These are phyloP conservation scores for Meredithiella fracta DNA, from an alignment of 2,329 filamentous ascomycete species.

Conservation along the genomic window DNA sequence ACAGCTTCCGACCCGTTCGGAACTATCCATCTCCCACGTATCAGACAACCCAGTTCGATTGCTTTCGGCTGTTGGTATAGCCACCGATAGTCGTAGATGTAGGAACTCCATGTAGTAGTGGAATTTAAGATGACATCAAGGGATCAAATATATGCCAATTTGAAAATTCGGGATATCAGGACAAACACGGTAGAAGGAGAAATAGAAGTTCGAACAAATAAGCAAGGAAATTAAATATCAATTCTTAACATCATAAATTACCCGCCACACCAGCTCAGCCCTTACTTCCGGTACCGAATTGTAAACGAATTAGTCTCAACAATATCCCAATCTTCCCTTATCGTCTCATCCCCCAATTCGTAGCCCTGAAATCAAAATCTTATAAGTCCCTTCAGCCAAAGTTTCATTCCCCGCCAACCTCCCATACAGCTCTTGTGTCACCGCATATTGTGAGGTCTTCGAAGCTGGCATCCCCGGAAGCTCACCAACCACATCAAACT, in stretches of 20 bases:
- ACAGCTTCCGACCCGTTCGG: too few species aligned
- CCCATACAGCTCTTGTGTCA: conserved; percentile 27
- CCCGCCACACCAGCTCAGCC: not conserved
- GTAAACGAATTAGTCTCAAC: not conserved
- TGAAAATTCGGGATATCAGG: too few species aligned
- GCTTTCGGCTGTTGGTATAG: too few species aligned
- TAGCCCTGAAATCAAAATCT: conserved; percentile 31
- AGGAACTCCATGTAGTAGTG: too few species aligned
- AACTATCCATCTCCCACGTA: too few species aligned
- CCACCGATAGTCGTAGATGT: too few species aligned
- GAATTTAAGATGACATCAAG: too few species aligned
- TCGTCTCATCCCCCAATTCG: conserved; percentile 28
- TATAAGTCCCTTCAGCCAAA: conserved; percentile 32
- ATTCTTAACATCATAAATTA: not conserved
- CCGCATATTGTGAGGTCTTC: conserved; percentile 16
- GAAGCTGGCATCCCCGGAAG: not conserved
- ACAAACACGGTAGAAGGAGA: too few species aligned
- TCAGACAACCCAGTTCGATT: too few species aligned
- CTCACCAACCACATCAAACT: not conserved
- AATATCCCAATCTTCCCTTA: not conserved
- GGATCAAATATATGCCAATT: too few species aligned
- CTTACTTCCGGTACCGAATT: not conserved
- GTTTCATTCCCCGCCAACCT: conserved; percentile 29
- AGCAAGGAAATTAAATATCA: too few species aligned
- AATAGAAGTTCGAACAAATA: too few species aligned